Evolutionary conservation across 495 filamentous ascomycete genomes (phyloP).

Genomic region (Neurospora sp.): DNA sequence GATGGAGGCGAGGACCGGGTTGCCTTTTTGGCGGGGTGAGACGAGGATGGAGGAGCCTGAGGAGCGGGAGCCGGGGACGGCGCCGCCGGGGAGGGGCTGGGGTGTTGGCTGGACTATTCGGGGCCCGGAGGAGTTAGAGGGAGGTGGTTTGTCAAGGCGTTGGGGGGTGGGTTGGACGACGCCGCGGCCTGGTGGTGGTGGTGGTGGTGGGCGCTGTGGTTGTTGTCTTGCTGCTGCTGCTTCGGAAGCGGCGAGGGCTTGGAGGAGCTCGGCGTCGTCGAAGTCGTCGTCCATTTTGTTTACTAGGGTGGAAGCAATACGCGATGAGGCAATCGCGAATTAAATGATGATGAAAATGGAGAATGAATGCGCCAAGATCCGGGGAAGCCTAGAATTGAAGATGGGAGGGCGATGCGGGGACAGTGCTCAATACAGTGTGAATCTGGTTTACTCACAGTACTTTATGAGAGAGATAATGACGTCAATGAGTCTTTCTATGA

Average conservation of each 20-base stretch:
- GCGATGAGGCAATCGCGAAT: background rate
- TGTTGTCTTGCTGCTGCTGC: constrained; percentile 9
- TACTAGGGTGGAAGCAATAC: background rate
- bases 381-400: background rate
- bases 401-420: background rate
- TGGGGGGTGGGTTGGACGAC: constrained; percentile 35
- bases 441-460: background rate
- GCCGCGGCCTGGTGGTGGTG: constrained; percentile 11
- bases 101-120: constrained; percentile 81
- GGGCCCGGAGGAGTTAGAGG: constrained; percentile 16
- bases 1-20: constrained; percentile 79
- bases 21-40: constrained; percentile 79
- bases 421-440: background rate
- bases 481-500: background rate
- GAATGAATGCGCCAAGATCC: background rate
- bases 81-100: constrained; percentile 51
- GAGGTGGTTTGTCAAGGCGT: constrained; percentile 31
- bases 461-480: background rate
- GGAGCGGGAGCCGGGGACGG: constrained; percentile 30
- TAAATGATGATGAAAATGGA: background rate
- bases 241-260: constrained; percentile 35
- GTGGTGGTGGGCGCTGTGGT: constrained; percentile 24
- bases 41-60: constrained; percentile 74
- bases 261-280: constrained; percentile 49
- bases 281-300: constrained; percentile 46